Percentiles rank a stretch among this genome's conserved stretches.
These are phyloP conservation scores for Sugiyamaella chiloensis DNA, from an alignment of 805 yeast genomes.

Conservation along the genomic window DNA sequence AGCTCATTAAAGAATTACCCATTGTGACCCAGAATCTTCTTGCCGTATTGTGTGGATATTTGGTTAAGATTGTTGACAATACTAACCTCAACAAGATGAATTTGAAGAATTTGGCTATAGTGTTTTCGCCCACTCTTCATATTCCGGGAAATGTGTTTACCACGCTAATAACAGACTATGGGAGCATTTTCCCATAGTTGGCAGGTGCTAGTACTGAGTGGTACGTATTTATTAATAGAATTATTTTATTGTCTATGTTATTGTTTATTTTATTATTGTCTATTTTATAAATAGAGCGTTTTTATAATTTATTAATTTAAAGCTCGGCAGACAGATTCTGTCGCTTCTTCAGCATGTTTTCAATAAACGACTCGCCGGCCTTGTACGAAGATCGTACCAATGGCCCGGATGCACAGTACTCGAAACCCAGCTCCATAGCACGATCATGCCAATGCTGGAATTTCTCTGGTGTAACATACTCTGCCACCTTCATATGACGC, in stretches of 20 bases:
- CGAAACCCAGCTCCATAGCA: conserved; percentile 84
- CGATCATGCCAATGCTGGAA: conserved; percentile 88
- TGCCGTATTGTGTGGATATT: conserved; percentile 61
- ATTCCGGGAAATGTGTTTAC: conserved; percentile 59
- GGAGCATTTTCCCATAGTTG: conserved; percentile 45
- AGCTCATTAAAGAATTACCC: conserved; percentile 44
- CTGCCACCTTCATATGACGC: conserved; percentile 97
- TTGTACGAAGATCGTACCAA: conserved; percentile 93
- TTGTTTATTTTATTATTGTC: too few relatives aligned
- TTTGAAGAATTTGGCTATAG: conserved; percentile 70
- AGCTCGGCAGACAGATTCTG: neutral
- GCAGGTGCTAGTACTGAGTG: neutral
- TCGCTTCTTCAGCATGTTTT: conserved; percentile 82
- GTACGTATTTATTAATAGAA: conserved; percentile 5
- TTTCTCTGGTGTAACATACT: conserved; percentile 89
- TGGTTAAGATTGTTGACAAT: conserved; percentile 60
- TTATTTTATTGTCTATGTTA: too few relatives aligned
- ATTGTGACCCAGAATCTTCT: conserved; percentile 56
- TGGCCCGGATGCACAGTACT: conserved; percentile 97
- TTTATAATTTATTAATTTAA: conserved; percentile 3
- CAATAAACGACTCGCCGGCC: conserved; percentile 97
- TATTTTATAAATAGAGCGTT: too few relatives aligned
- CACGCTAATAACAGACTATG: conserved; percentile 59
- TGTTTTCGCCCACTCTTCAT: conserved; percentile 76
- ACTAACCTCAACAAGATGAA: conserved; percentile 77